phyloP scores from a whole-genome alignment of 2,329 filamentous ascomycete genomes.

The Sclerotiophoma versabilis region DNA sequence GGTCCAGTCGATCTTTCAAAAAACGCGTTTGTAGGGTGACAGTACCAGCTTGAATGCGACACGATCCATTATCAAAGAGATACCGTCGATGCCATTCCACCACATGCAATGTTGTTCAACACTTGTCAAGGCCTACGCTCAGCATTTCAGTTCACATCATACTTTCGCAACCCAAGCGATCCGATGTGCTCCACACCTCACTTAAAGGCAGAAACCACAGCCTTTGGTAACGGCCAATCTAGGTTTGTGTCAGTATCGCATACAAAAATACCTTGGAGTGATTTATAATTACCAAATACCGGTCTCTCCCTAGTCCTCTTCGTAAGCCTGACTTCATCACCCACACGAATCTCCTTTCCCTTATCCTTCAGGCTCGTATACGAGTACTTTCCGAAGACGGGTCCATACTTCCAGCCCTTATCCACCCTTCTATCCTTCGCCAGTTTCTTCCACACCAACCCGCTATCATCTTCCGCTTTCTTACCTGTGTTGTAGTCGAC shows the following conservation, averaged over 20 bases:
- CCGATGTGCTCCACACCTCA: too few species aligned
- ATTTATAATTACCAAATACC: neutral
- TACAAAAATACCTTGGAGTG: neutral
- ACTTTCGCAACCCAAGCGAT: too few species aligned
- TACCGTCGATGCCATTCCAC: too few species aligned
- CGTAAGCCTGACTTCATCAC: neutral
- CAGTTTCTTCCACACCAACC: constrained; percentile 72
- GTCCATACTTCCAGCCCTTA: constrained; percentile 10
- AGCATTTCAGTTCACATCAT: too few species aligned
- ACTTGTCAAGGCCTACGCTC: too few species aligned
- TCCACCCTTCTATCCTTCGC: constrained; percentile 76
- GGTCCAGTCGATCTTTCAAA: too few species aligned
- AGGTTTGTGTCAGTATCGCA: neutral
- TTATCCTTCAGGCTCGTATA: neutral
- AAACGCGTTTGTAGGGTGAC: too few species aligned
- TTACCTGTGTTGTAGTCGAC: constrained; percentile 73
- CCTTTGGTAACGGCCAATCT: neutral
- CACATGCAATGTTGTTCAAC: too few species aligned
- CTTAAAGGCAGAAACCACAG: neutral
- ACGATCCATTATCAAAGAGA: too few species aligned
- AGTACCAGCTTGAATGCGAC: too few species aligned
- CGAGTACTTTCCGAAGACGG: neutral
- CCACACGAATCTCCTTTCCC: neutral
- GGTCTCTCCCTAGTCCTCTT: neutral
- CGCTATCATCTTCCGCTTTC: constrained; percentile 62